Percentiles rank a stretch among this genome's conserved stretches.
Conservation (phyloP, 768 basidiomycete genomes). For the Mycena haematopus region DNA sequence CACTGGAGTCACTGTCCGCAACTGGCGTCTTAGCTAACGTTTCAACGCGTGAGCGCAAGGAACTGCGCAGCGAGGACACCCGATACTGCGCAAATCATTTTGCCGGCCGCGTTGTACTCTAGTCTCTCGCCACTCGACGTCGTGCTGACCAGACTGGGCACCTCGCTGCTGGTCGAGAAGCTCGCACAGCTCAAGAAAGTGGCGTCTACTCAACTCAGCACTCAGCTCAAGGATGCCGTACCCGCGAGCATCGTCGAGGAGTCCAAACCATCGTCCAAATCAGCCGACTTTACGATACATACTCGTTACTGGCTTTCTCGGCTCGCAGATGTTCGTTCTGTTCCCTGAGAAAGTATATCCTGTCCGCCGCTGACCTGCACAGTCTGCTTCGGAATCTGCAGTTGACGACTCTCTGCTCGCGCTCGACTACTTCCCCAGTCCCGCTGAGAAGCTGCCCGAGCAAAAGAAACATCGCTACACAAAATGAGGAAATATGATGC, state of each 20-base stretch:
- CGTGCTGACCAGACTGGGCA: slow-evolving; percentile 13
- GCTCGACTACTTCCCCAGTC: slow-evolving; percentile 15
- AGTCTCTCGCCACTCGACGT: slow-evolving; percentile 1
- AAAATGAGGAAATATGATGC: slow-evolving; percentile 21
- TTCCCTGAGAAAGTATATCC: slow-evolving; percentile 8
- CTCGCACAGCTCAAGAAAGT: slow-evolving; percentile 12
- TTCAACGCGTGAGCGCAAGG: slow-evolving; percentile 8
- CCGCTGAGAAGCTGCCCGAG: slow-evolving; percentile 11
- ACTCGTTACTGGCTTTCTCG: slow-evolving; percentile 20
- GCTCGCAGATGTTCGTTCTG: slow-evolving; percentile 21
- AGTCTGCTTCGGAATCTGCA: background rate
- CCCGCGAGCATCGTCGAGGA: slow-evolving; percentile 1
- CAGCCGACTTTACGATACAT: slow-evolving; percentile 5
- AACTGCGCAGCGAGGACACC: slow-evolving; percentile 8
- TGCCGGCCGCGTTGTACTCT: background rate
- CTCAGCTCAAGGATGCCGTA: slow-evolving; percentile 2
- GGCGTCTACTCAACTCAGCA: background rate
- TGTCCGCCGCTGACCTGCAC: slow-evolving; percentile 8
- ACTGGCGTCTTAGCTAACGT: background rate
- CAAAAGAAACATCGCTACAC: slow-evolving; percentile 16
- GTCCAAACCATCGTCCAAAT: slow-evolving; percentile 2
- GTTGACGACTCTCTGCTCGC: slow-evolving; percentile 11
- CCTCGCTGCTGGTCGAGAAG: slow-evolving; percentile 12
- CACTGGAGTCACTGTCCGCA: slow-evolving; percentile 5
- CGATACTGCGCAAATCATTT: slow-evolving; percentile 10